These are phyloP conservation scores for Meripilus lineatus DNA, from an alignment of 1,284 basidiomycete genomes.

Conservation along the genomic window DNA sequence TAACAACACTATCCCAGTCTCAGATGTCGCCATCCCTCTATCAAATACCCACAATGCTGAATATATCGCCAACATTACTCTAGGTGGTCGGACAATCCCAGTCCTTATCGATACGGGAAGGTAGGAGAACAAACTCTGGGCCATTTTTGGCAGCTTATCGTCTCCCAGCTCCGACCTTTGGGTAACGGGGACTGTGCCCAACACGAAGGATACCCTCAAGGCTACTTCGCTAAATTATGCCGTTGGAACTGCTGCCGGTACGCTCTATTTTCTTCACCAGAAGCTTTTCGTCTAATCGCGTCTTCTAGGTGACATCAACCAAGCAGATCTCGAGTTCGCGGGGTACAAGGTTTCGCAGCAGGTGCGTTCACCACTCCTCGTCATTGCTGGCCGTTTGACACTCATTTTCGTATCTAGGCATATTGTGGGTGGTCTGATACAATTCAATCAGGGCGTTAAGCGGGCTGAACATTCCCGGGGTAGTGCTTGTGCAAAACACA, in stretches of 20 bases:
- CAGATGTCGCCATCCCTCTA: constrained; percentile 31
- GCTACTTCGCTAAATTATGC: constrained; percentile 58
- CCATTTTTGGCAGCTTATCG: constrained; percentile 1
- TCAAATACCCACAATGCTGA: constrained; percentile 48
- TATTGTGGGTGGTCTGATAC: too few species aligned
- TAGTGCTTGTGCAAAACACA: constrained; percentile 62
- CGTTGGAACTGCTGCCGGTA: constrained; percentile 60
- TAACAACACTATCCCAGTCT: neutral
- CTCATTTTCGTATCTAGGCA: constrained; percentile 20
- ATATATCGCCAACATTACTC: constrained; percentile 34
- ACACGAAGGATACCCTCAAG: constrained; percentile 53
- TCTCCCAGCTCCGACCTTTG: constrained; percentile 57
- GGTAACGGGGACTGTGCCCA: constrained; percentile 45
- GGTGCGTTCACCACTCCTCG: too few species aligned
- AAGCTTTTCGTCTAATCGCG: too few species aligned
- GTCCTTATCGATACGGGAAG: constrained; percentile 39
- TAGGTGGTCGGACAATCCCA: constrained; percentile 28
- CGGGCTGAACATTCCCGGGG: too few species aligned
- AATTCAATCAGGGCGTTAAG: too few species aligned
- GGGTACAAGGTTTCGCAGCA: constrained; percentile 57
- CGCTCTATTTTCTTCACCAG: constrained; percentile 13
- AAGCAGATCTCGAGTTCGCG: constrained; percentile 51
- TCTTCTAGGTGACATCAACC: constrained; percentile 57
- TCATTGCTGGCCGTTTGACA: too few species aligned
- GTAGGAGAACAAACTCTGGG: constrained; percentile 22